A percentile compares a stretch with the other conserved stretches of the same genome.
These are phyloP conservation scores for Phytophthora litchii DNA, from an alignment of 352 stramenopile species.

Conservation along the genomic window DNA sequence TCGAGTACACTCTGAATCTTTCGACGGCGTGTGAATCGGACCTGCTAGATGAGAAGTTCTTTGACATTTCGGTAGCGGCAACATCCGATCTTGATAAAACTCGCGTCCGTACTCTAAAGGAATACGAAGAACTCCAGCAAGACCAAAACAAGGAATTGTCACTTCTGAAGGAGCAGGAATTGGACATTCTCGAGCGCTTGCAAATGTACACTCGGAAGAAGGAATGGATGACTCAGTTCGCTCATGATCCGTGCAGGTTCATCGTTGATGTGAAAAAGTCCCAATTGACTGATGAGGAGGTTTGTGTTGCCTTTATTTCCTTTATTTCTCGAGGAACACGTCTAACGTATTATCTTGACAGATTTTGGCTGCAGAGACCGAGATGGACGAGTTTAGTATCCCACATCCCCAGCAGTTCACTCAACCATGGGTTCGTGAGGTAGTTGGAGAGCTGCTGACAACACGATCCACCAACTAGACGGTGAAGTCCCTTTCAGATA, in stretches of 20 bases:
- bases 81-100: conserved; percentile 56
- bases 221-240: conserved; percentile 78
- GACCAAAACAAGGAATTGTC: conserved; percentile 69
- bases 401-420: conserved; percentile 66
- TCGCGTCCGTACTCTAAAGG: conserved; percentile 41
- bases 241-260: conserved; percentile 67
- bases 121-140: conserved; percentile 69
- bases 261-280: conserved; percentile 63
- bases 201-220: conserved; percentile 53
- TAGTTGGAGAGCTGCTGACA: conserved; percentile 35
- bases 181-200: conserved; percentile 57
- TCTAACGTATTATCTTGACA: conserved; percentile 9
- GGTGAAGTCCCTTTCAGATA: background rate
- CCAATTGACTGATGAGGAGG: conserved; percentile 64
- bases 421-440: conserved; percentile 72
- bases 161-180: conserved; percentile 65
- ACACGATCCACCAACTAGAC: conserved; percentile 26
- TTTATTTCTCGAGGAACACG: conserved; percentile 6
- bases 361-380: conserved; percentile 62
- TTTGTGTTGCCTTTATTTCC: conserved; percentile 19
- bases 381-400: conserved; percentile 67
- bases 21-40: conserved; percentile 33
- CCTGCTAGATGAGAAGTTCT: conserved; percentile 57
- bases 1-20: conserved; percentile 70
- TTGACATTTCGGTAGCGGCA: conserved; percentile 62